Evolutionary conservation across 352 stramenopile species (phyloP), one percentile per base, ranked within the genome.

Genomic region (Peronospora destructor): DNA sequence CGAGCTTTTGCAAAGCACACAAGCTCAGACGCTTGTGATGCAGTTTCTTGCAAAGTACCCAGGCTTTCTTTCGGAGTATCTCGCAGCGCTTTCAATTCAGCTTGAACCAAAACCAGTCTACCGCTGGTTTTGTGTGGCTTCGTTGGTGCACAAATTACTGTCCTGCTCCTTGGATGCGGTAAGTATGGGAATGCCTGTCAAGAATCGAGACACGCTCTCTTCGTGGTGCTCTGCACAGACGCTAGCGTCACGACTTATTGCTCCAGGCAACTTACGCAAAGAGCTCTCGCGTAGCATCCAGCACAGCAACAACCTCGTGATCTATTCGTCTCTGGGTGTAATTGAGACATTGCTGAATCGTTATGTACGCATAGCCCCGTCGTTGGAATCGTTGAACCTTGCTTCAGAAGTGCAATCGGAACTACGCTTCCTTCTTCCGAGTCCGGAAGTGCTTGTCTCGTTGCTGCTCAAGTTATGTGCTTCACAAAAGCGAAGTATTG

Each of bases 241-340:
- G 3, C 29, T 94, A 8, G 69, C 73, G 4, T 73, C 73, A 3
- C 72, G 75, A 4, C 61, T 94, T 13, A 67, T 94, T 12, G 53
- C 84, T 23, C 84, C 84, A 10, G 55, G 82, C 25, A 87, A 61
- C 25, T 84, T 74, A 28, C 73, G 71, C 14, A 94, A 92, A 49
- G 84, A 90, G 45, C 69, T 94, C 1, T 88, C 81, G 6, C 81
- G 83, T 21, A 66, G 79, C 33, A 73, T 94, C 14, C 84, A 94
- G 58, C 77, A 92, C 53, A 52, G 45, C 26, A 87, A 83, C 50
- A 66, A 75, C 25, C 54, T 94, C 14, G 67, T 94, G 12, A 73
- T 94, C 6, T 91, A 89, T 60, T 76, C 68, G 36, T 64, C 67
- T 5, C 64, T 94, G 9, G 77, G 79, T 0, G 39, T 94, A 14